These are phyloP conservation scores for Leccinum arenicola DNA, from an alignment of 768 basidiomycete species.

Conservation along the genomic window DNA sequence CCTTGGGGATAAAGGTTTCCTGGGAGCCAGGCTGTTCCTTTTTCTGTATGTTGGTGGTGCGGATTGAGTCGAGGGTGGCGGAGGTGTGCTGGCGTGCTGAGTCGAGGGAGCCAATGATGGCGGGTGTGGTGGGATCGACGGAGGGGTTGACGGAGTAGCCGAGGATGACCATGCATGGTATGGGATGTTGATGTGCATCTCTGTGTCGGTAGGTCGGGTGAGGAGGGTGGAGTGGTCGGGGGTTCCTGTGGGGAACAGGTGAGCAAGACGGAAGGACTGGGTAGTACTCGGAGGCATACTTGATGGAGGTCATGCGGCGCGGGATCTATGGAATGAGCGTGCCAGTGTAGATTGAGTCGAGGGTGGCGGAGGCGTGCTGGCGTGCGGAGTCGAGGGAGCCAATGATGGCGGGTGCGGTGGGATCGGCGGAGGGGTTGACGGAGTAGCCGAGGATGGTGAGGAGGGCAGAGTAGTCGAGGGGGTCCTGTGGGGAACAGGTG, in stretches of 20 bases:
- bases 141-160: conserved; percentile 97
- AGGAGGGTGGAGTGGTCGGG: conserved; percentile 73
- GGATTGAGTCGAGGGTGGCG: conserved; percentile 72
- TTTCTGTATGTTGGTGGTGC: conserved; percentile 57
- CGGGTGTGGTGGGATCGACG: conserved; percentile 70
- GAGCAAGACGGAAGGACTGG: background rate
- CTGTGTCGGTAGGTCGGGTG: conserved; percentile 92
- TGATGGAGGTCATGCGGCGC: conserved; percentile 91
- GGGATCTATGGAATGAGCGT: conserved; percentile 38
- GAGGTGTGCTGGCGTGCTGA: conserved; percentile 72
- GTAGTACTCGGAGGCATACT: conserved; percentile 36
- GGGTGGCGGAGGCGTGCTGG: conserved; percentile 69
- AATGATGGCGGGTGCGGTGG: conserved; percentile 67
- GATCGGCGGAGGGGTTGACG: conserved; percentile 87
- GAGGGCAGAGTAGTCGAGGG: conserved; percentile 68
- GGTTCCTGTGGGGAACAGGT: conserved; percentile 57
- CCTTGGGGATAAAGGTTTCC: conserved; percentile 93
- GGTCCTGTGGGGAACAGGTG: conserved; percentile 53
- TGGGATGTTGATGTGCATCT: conserved; percentile 95
- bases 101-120: conserved; percentile 74
- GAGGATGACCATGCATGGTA: conserved; percentile 89
- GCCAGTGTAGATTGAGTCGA: conserved; percentile 67
- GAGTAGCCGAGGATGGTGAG: conserved; percentile 95
- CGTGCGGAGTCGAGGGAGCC: conserved; percentile 75
- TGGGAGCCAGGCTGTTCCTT: conserved; percentile 79